These are phyloP conservation scores for Neofusicoccum sp. DNA, from an alignment of 2,329 filamentous ascomycete genomes.

Conservation along the genomic window DNA sequence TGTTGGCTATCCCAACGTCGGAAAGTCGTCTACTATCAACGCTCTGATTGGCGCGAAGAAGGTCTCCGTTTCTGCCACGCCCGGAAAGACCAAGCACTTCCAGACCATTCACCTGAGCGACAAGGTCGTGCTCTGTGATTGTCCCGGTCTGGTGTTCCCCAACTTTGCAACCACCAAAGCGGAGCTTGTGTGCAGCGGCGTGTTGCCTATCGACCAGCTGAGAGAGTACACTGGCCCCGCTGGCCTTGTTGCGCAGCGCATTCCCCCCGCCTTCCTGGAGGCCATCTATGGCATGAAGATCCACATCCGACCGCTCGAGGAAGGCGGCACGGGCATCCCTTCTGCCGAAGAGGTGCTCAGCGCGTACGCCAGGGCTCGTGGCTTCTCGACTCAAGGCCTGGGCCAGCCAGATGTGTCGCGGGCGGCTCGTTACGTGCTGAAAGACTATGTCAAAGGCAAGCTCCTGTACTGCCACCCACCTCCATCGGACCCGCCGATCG, in stretches of 20 bases:
- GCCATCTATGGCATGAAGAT: slow-evolving; percentile 94
- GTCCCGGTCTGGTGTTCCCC: slow-evolving; percentile 95
- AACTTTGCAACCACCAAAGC: slow-evolving; percentile 97
- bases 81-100: slow-evolving; percentile 99
- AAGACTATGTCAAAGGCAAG: slow-evolving; percentile 97
- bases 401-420: slow-evolving; percentile 93
- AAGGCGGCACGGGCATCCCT: slow-evolving; percentile 86
- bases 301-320: slow-evolving; percentile 75
- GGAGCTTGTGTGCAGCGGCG: slow-evolving; percentile 91
- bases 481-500: slow-evolving; percentile 65
- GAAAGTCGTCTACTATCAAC: slow-evolving; percentile 99
- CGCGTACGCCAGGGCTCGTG: slow-evolving; percentile 85
- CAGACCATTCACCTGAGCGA: slow-evolving; percentile 95
- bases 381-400: slow-evolving; percentile 85
- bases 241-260: slow-evolving; percentile 77
- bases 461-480: slow-evolving; percentile 90
- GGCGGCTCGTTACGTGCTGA: slow-evolving; percentile 85
- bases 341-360: slow-evolving; percentile 83
- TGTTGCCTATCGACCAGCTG: slow-evolving; percentile 94
- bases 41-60: slow-evolving; percentile 98
- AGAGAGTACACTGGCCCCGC: slow-evolving; percentile 89
- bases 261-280: slow-evolving; percentile 87
- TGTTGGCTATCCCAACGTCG: slow-evolving; percentile 97
- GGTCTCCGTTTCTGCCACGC: slow-evolving; percentile 95
- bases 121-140: slow-evolving; percentile 91